Conservation (phyloP, 1,284 basidiomycete genomes). For the Apiotrichum siamense region DNA sequence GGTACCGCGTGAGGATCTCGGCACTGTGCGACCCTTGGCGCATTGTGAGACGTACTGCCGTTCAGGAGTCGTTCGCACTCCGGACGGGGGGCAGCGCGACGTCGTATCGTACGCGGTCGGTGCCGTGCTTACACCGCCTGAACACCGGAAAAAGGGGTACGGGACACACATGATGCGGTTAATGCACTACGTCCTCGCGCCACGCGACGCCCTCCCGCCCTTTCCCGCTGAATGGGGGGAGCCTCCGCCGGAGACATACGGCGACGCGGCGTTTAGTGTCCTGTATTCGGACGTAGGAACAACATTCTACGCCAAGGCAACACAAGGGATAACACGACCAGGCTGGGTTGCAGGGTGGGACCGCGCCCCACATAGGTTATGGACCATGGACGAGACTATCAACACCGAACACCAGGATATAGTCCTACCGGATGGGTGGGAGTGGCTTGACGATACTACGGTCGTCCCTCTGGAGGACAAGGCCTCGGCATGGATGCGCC, state of each 20-base stretch:
- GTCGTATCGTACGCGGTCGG: slow-evolving; percentile 25
- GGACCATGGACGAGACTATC: not conserved
- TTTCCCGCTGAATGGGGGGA: slow-evolving; percentile 26
- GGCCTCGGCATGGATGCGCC: not conserved
- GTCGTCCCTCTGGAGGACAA: not conserved
- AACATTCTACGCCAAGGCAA: slow-evolving; percentile 24
- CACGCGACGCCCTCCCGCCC: slow-evolving; percentile 13
- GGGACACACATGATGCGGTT: slow-evolving; percentile 31
- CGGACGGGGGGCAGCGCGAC: too few species aligned
- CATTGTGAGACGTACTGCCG: too few species aligned
- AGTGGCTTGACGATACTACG: not conserved
- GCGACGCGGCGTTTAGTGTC: slow-evolving; percentile 22
- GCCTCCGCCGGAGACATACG: slow-evolving; percentile 12
- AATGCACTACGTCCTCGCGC: slow-evolving; percentile 29
- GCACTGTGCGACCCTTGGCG: too few species aligned
- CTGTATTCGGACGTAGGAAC: slow-evolving; percentile 35
- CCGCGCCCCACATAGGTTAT: not conserved
- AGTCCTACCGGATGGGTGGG: not conserved
- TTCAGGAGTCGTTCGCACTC: too few species aligned
- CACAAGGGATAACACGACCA: slow-evolving; percentile 1
- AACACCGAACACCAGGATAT: too few species aligned
- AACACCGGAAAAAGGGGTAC: slow-evolving; percentile 30
- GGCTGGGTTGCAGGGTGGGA: slow-evolving; percentile 3
- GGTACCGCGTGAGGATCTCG: too few species aligned
- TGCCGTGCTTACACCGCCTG: slow-evolving; percentile 28